Conservation (phyloP, 768 basidiomycete genomes). For the Suillus brevipes region DNA sequence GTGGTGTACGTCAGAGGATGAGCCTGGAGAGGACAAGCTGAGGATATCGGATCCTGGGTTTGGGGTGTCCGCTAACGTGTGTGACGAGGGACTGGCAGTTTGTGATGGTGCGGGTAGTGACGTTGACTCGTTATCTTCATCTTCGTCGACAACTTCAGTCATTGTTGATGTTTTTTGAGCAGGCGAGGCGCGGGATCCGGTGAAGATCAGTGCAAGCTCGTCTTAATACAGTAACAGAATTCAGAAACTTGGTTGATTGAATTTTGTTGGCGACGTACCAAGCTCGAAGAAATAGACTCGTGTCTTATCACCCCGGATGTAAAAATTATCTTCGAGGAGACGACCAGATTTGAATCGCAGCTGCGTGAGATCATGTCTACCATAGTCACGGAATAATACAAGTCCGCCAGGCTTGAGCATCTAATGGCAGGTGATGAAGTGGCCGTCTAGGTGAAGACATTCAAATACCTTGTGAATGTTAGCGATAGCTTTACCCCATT, state of each 20-base stretch:
- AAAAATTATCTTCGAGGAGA: conserved; percentile 91
- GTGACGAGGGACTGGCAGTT: conserved; percentile 7
- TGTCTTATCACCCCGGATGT: conserved; percentile 95
- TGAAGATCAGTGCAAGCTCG: conserved; percentile 78
- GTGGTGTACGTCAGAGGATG: conserved; percentile 33
- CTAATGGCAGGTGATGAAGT: conserved; percentile 39
- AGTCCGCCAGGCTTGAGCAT: conserved; percentile 89
- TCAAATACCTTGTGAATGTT: conserved; percentile 70
- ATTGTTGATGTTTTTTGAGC: conserved; percentile 31
- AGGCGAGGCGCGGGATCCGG: conserved; percentile 51
- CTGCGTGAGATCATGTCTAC: conserved; percentile 92
- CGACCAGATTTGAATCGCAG: conserved; percentile 87
- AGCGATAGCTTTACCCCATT: conserved; percentile 81
- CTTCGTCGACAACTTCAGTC: conserved; percentile 38
- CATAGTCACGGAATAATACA: conserved; percentile 90
- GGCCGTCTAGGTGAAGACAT: conserved; percentile 3
- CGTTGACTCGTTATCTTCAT: conserved; percentile 17
- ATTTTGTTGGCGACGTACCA: conserved; percentile 43
- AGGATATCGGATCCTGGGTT: background rate
- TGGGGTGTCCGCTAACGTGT: conserved; percentile 14
- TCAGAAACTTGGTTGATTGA: background rate
- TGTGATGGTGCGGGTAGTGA: background rate
- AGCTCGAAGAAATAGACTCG: conserved; percentile 96
- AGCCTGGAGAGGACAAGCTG: conserved; percentile 4
- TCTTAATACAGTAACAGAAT: conserved; percentile 43